Base-by-base conservation (phyloP, 805 yeast species). In the Groenewaldozyma tartarivorans region DNA sequence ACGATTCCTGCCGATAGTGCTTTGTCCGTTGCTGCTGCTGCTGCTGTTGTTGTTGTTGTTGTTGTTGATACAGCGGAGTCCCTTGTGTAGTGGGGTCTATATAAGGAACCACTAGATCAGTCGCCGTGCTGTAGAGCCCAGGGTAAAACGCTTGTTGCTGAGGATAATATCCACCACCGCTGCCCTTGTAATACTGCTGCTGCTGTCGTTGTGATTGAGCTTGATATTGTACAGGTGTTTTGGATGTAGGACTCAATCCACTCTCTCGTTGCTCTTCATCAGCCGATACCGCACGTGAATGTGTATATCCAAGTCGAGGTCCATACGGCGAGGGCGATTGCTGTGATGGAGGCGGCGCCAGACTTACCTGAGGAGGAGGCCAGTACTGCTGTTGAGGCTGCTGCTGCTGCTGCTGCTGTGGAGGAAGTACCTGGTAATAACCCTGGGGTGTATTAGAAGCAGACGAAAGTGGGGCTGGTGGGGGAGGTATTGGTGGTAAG, bases 21-120 rank as follows among this genome's bases (percentile, higher is more conserved):
- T 36, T 37, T n/a, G 9, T 21, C 18, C 16, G 33, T 15, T 24
- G 35, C 38, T 43, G 46, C 15, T 34, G 44, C 21, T 27, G 42
- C 19, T 16, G 41, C 33, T 33, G 42, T 20, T 38, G 40, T 3
- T n/a, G 38, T 16, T 21, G 38, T 17, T 11, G 27, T 22, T 31
- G 41, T 13, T 11, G 29, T 33, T 21, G 34, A n/a, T 15, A 20
- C n/a, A 36, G 20, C 13, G 34, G n/a, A 24, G 11, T 6, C 15
- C 7, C 17, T n/a, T n/a, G 11, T 7, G 36, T 6, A 16, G 24
- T 4, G 19, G 13, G 22, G 22, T 11, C 36, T 34, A 17, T 26
- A 19, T 9, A 17, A 20, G 13, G 20, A 19, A 17, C 36, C 36
- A 17, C 17, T 5, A 34, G 36, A 26, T 15, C 29, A 7, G 13